A percentile compares a stretch with the other conserved stretches of the same genome.
phyloP scores from a whole-genome alignment of 108 stramenopile genomes.

The Bacterosira constricta region DNA sequence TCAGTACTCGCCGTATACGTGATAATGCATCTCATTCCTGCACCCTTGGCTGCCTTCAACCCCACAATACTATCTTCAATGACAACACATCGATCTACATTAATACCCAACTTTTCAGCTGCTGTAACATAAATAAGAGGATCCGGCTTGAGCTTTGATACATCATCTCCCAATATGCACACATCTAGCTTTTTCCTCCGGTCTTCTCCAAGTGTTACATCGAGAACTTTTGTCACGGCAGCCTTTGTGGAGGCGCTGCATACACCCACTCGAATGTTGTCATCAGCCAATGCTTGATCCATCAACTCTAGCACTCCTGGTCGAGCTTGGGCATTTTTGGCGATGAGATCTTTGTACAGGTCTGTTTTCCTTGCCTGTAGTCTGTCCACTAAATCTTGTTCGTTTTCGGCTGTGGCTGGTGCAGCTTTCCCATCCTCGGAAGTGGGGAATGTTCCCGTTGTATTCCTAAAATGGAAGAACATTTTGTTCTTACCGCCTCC shows the following conservation, averaged over 20 bases:
- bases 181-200: constrained; percentile 76
- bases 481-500: constrained; percentile 93
- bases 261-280: constrained; percentile 82
- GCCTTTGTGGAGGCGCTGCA: constrained; percentile 89
- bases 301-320: constrained; percentile 86
- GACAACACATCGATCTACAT: constrained; percentile 73
- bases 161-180: constrained; percentile 89
- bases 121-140: constrained; percentile 88
- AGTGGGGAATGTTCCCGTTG: constrained; percentile 59
- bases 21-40: constrained; percentile 87
- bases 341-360: constrained; percentile 77
- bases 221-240: constrained; percentile 81
- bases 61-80: constrained; percentile 90
- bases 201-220: constrained; percentile 77
- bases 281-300: constrained; percentile 87
- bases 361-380: constrained; percentile 88
- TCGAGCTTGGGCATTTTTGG: constrained; percentile 70
- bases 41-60: constrained; percentile 85
- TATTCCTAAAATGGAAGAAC: constrained; percentile 83
- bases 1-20: constrained; percentile 86
- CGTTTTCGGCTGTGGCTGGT: constrained; percentile 62
- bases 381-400: constrained; percentile 73
- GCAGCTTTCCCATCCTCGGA: constrained; percentile 51
- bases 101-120: constrained; percentile 66
- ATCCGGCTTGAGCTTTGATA: constrained; percentile 82